phyloP scores from a whole-genome alignment of 202 grass and related monocot genomes.

The Digitaria exilis region DNA sequence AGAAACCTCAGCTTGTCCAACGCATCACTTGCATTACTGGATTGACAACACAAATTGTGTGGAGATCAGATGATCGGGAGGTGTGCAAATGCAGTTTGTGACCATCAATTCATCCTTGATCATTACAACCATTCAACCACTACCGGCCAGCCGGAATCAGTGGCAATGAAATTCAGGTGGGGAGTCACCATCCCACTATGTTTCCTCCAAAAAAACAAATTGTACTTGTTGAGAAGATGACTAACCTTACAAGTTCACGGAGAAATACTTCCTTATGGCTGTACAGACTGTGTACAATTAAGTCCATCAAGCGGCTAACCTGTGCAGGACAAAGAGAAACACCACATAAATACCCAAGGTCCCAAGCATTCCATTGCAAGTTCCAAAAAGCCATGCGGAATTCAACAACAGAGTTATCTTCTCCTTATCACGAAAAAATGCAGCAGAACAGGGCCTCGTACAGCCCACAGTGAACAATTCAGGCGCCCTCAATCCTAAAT shows the following conservation, averaged over 20 bases:
- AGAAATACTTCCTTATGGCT: conserved; percentile 95
- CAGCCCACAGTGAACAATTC: not conserved
- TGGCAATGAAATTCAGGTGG: too few relatives aligned
- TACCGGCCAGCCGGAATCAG: too few relatives aligned
- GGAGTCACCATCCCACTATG: too few relatives aligned
- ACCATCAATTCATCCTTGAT: not conserved
- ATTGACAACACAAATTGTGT: not conserved
- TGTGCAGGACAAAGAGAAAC: conserved; percentile 50
- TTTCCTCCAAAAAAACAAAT: not conserved
- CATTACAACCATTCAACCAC: not conserved
- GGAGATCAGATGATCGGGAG: conserved; percentile 1
- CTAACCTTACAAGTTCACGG: conserved; percentile 83
- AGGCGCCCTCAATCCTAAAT: not conserved
- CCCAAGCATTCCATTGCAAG: not conserved
- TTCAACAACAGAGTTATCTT: not conserved
- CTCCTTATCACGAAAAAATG: not conserved
- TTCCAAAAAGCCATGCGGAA: not conserved
- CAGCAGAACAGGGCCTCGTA: not conserved
- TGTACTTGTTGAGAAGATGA: not conserved
- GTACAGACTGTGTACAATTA: conserved; percentile 93
- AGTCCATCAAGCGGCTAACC: conserved; percentile 87
- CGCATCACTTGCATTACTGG: conserved; percentile 91
- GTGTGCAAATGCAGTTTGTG: not conserved
- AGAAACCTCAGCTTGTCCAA: conserved; percentile 92
- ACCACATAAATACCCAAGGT: not conserved